Base-by-base conservation (phyloP, 768 basidiomycete genomes). In the Tephrocybe sp. region DNA sequence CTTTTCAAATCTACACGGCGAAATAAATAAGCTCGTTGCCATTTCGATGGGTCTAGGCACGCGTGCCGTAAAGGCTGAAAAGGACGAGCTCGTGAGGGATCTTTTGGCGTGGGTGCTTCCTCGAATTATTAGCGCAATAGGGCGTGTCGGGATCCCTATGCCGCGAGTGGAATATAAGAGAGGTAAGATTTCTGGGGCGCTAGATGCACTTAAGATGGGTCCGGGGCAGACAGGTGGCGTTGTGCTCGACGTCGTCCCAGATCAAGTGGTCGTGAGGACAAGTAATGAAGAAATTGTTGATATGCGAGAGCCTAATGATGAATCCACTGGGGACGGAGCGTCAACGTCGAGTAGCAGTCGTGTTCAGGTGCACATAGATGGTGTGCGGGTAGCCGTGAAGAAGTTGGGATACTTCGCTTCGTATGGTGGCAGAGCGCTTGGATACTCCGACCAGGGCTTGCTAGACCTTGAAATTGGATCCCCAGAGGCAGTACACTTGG, bases 131-230 rank as follows among this genome's bases (percentile, higher is more conserved):
- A 55, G 57, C 26, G 51, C 67, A 21, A 32, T 72, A 13, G 67
- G 63, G 13, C 38, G 53, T 0, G 53, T 62, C 5, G 47, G 57
- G 0, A 54, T 74, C 9, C 70, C 69, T 4, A 66, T 73, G 47
- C 72, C 70, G n/a, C 64, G 66, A 6, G 54, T 75, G 6, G 73
- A 75, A 43, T 64, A 68, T 39, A 65, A 65, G 52, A 71, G 63
- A 18, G 59, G 59, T 5, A 63, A 49, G n/a, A 22, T 72, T 42
- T 67, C 68, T 42, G 62, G 58, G 2, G 64, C 66, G 9, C 39
- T 71, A 15, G 67, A 72, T 49, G 65, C 68, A 2, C 53, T 70
- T 9, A 64, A 64, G 41, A 52, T 71, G 21, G 60, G 62, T 51
- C 56, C 54, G 7, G 50, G 53, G n/a, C 53, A 53, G 15, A 31